Evolutionary conservation across 192 early-diverging fungal species (phyloP).

Genomic region (Coemansia sp.): DNA sequence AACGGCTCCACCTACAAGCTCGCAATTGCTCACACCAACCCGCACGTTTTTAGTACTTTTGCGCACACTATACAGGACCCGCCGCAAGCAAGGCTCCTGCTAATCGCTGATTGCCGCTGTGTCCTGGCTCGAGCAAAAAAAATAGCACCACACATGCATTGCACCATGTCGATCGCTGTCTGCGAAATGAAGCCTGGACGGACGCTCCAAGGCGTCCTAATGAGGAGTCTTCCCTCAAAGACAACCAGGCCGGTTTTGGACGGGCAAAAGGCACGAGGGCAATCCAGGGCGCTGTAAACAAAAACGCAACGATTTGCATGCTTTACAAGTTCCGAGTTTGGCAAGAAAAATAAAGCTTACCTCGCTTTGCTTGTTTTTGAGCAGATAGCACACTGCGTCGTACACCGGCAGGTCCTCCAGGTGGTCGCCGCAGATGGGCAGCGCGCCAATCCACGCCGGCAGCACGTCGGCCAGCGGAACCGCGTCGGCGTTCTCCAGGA

Average conservation of each 20-base stretch:
- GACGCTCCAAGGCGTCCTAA: not conserved
- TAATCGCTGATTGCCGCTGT: not conserved
- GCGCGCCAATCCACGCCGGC: conserved; percentile 60
- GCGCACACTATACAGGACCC: not conserved
- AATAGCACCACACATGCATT: not conserved
- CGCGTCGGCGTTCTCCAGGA: conserved; percentile 64
- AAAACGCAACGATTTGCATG: not conserved
- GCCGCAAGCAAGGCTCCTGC: no score
- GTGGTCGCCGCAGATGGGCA: conserved; percentile 75
- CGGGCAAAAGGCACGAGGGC: not conserved
- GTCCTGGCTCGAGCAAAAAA: not conserved
- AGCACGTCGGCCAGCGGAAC: conserved; percentile 71
- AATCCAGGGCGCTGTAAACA: conserved; percentile 2
- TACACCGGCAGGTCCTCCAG: conserved; percentile 78
- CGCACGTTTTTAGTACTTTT: not conserved
- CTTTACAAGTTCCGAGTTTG: not conserved
- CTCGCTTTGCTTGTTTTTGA: conserved; percentile 47
- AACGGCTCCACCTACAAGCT: conserved; percentile 42
- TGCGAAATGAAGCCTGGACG: not conserved
- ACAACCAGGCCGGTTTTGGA: not conserved
- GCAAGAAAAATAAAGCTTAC: conserved; percentile 20
- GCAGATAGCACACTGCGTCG: conserved; percentile 64
- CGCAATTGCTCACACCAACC: not conserved
- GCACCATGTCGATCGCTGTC: not conserved
- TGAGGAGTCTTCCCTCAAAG: not conserved